Base-by-base conservation (phyloP, 2,329 filamentous ascomycete genomes). In the Talaromyces sp. region DNA sequence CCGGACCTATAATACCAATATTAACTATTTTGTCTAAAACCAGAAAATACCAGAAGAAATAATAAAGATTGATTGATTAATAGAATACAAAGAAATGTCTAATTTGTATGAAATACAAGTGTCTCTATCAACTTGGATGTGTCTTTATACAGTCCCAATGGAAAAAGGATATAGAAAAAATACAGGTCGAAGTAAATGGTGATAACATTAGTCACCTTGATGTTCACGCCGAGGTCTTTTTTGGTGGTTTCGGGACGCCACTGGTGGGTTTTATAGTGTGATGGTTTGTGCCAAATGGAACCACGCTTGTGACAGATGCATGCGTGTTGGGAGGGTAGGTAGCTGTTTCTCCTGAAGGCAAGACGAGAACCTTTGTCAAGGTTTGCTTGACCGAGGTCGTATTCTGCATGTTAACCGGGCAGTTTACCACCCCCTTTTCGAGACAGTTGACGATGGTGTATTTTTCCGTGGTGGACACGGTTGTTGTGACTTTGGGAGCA, bases 371-470 rank as follows among this genome's bases (percentile, higher is more conserved):
- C 1, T 78, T 65, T 0, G 80, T 82, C 17, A 70, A 70, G 0
- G 75, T 80, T 1, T 42, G 30, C 25, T 49, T 6, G 22, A n/a
- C 25, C 5, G 54, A 32, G 0, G 69, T 75, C 0, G 82, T 80
- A 13, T 69, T 77, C 66, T 84, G 83, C 13, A 80, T 72, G 0
- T 81, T 82, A 0, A 69, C 77, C 0, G 84, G 84, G 63, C 84
- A 86, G 65, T 82, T 78, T 30, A 78, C 65, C 0, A 82, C 60
- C 0, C 76, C 78, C 0, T 73, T 66, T 0, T 77, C 75, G n/a
- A 70, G 39, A 66, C 84, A 86, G 7, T 69, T 71, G 0, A 79
- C 69, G n/a, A 76, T 81, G 0, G 76, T 79, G 55, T 80, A 80
- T 0, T 75, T 80, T 2, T 77, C 70, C 3, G 72, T 68, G 0